phyloP scores from a whole-genome alignment of 73 alveolate genomes.

The Symbiodinium natans region DNA sequence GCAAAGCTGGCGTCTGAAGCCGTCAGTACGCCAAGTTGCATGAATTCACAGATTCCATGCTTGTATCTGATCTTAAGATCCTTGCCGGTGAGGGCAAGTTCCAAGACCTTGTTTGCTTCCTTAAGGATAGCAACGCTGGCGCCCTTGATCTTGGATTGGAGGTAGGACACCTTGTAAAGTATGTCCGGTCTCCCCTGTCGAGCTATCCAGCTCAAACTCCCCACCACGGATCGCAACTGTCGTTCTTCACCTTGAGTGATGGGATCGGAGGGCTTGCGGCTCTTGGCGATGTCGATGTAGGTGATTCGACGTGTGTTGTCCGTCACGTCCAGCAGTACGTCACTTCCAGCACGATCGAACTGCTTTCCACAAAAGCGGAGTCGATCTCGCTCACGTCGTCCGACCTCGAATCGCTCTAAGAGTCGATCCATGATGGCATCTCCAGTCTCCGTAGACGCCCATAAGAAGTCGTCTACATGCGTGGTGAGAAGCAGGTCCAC shows the following conservation, averaged over 20 bases:
- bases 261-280: background rate
- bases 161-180: background rate
- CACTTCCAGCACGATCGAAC: background rate
- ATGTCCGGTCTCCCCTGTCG: constrained; percentile 16
- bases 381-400: background rate
- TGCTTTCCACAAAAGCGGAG: constrained; percentile 35
- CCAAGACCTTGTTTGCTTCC: background rate
- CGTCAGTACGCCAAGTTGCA: background rate
- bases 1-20: background rate
- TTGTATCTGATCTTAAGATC: no score
- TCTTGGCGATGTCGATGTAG: background rate
- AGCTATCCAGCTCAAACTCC: background rate
- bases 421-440: background rate
- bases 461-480: background rate
- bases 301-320: background rate
- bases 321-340: background rate
- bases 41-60: background rate
- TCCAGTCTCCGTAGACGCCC: background rate
- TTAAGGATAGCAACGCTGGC: background rate
- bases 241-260: background rate
- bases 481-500: background rate
- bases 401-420: background rate
- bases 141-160: background rate
- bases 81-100: no score
- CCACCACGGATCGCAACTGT: background rate